phyloP scores from a whole-genome alignment of 371 early-diverging fungal species.

The Blakeslea trispora region DNA sequence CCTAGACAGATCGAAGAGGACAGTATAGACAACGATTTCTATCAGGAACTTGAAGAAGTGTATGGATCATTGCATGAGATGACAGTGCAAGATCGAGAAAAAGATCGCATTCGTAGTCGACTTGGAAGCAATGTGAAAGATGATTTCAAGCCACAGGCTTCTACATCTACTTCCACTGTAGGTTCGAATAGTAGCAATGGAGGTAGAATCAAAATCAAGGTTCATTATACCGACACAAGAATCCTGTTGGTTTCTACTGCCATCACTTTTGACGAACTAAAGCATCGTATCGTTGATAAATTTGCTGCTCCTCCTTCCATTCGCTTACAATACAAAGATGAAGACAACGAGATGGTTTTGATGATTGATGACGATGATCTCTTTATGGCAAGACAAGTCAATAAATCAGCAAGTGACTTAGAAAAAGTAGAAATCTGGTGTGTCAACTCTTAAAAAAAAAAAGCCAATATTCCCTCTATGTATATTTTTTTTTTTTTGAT shows the following conservation, averaged over 20 bases:
- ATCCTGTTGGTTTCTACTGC: slow-evolving; percentile 66
- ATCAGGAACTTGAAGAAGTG: slow-evolving; percentile 37
- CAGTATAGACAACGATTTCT: slow-evolving; percentile 27
- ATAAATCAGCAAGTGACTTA: slow-evolving; percentile 48
- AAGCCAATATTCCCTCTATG: background rate
- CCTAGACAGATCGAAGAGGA: slow-evolving; percentile 18
- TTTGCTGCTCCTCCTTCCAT: slow-evolving; percentile 51
- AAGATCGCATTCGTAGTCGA: slow-evolving; percentile 12
- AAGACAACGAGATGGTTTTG: slow-evolving; percentile 82
- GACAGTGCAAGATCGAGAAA: slow-evolving; percentile 18
- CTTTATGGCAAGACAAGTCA: slow-evolving; percentile 72
- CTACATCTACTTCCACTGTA: slow-evolving; percentile 28
- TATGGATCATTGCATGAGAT: slow-evolving; percentile 33
- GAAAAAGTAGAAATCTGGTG: slow-evolving; percentile 73
- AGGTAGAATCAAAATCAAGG: slow-evolving; percentile 73
- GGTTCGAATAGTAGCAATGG: slow-evolving; percentile 17
- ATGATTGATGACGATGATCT: slow-evolving; percentile 94
- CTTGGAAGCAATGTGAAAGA: slow-evolving; percentile 6
- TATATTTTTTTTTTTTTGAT: slow-evolving; percentile 2
- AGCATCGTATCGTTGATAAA: slow-evolving; percentile 67
- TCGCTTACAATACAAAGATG: slow-evolving; percentile 84
- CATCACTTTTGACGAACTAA: slow-evolving; percentile 64
- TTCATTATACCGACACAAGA: slow-evolving; percentile 75
- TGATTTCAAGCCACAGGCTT: slow-evolving; percentile 12
- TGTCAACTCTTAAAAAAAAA: slow-evolving; percentile 16